Evolutionary conservation across 345 rosid species (phyloP).

Genomic region (Eucalyptus erythrocorys): DNA sequence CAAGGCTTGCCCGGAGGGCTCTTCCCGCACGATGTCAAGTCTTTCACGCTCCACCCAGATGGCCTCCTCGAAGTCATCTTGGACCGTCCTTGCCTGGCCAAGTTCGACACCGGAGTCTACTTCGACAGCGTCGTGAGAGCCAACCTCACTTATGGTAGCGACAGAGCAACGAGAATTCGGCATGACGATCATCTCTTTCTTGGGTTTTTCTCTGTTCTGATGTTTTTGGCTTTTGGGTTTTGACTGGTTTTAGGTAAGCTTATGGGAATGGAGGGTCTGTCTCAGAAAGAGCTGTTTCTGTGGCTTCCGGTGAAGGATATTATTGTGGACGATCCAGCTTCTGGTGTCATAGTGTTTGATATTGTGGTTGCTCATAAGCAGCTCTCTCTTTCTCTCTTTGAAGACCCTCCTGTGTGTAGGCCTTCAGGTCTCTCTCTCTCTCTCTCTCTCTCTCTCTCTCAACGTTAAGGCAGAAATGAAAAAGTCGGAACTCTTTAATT

Average conservation of each 20-base stretch:
- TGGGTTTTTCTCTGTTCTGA: not conserved
- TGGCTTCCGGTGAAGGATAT: slow-evolving; percentile 87
- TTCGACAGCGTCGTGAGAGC: slow-evolving; percentile 66
- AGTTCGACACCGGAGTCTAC: slow-evolving; percentile 57
- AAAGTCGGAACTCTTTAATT: not conserved
- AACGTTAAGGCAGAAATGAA: not conserved
- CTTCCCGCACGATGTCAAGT: slow-evolving; percentile 57
- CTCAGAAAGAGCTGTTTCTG: slow-evolving; percentile 75
- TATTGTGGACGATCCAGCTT: slow-evolving; percentile 57
- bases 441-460: not conserved
- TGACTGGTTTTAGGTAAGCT: slow-evolving; percentile 5
- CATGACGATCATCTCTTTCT: not conserved
- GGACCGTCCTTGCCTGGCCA: slow-evolving; percentile 62
- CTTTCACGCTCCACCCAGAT: slow-evolving; percentile 29
- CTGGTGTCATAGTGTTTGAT: slow-evolving; percentile 75
- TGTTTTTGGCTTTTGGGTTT: not conserved
- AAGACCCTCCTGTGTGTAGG: slow-evolving; percentile 80
- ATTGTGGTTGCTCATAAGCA: slow-evolving; percentile 79
- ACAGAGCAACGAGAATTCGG: not conserved
- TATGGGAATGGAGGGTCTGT: slow-evolving; percentile 60
- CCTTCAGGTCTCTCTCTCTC: slow-evolving; percentile 23
- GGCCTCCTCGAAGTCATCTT: slow-evolving; percentile 58
- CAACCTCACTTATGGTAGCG: slow-evolving; percentile 74
- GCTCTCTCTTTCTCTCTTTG: slow-evolving; percentile 76
- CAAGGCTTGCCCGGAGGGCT: slow-evolving; percentile 82